A percentile compares a stretch with the other conserved stretches of the same genome.
These are phyloP conservation scores for Penicillium sp. DNA, from an alignment of 2,329 filamentous ascomycete genomes.

Conservation along the genomic window DNA sequence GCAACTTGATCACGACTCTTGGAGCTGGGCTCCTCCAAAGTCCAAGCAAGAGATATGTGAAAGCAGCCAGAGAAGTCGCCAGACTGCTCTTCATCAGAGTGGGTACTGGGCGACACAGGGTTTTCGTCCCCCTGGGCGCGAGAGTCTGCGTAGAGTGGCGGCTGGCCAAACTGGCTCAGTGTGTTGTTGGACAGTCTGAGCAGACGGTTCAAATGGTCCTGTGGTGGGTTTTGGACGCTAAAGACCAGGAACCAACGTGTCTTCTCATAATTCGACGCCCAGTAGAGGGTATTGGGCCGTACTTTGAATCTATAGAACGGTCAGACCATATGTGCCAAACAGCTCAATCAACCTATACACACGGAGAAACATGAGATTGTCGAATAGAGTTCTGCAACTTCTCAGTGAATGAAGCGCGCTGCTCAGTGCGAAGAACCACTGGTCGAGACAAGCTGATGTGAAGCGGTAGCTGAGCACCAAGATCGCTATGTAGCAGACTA, in stretches of 20 bases:
- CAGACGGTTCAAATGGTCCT: constrained; percentile 62
- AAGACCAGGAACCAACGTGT: constrained; percentile 85
- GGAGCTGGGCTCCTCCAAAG: constrained; percentile 56
- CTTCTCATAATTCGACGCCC: constrained; percentile 66
- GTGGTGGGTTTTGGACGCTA: constrained; percentile 53
- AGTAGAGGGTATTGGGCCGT: constrained; percentile 53
- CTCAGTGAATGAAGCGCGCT: constrained; percentile 68
- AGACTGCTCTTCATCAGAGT: constrained; percentile 9
- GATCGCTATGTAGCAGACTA: constrained; percentile 73
- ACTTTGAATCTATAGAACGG: constrained; percentile 49
- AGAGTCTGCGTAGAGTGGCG: constrained; percentile 62
- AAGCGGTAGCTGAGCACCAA: constrained; percentile 75
- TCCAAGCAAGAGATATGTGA: constrained; percentile 91
- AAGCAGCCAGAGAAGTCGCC: constrained; percentile 62
- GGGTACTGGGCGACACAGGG: background rate
- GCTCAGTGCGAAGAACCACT: constrained; percentile 70
- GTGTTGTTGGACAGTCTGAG: constrained; percentile 67
- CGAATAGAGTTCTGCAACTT: constrained; percentile 52
- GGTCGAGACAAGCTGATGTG: constrained; percentile 90
- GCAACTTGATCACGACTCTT: constrained; percentile 40
- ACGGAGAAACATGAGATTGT: constrained; percentile 47
- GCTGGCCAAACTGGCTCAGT: constrained; percentile 63
- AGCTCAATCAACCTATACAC: constrained; percentile 25
- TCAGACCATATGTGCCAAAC: background rate
- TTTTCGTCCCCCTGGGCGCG: background rate